Evolutionary conservation across 768 basidiomycete genomes (phyloP), one percentile per base, ranked within the genome.

Genomic region (Filobasidium floriforme): DNA sequence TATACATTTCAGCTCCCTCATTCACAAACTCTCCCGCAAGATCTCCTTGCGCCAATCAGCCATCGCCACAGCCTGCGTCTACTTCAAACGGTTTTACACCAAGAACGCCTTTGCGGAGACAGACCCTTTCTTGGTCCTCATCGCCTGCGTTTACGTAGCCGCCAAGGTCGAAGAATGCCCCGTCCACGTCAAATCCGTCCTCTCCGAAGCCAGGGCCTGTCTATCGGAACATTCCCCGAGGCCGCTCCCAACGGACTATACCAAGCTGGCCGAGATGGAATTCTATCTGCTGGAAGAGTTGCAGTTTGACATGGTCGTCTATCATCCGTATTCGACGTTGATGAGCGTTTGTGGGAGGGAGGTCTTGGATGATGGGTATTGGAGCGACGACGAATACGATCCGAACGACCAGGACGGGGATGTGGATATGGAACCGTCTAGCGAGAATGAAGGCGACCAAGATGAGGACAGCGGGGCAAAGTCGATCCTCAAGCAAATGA

Each of bases 111-210:
- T 92, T 75, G 92, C 89, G 81, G 92, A 96, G 76, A 97, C 94
- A 0, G 96, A 98, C 70, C 92, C 92, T 0, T 92, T 90, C 72
- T 82, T 93, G 65, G 92, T 97, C 60, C 86, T 92, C 52, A 86
- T 92, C 0, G 90, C 92, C 0, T 99, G 94, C 79, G 87, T 88
- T 70, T 98, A 97, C 78, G 88, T 98, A 41, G 93, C 94, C 10
- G 90, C 93, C 0, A 99, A 99, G 77, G 91, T 92, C 0, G 96
- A 99, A 75, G 96, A 99, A 77, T 90, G 88, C 0, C 93, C 96
- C 0, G 84, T 92, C 0, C 92, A 93, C 74, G 92, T 98, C 80
- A 97, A 97, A 81, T 88, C 84, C 69, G 87, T 97, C 32, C 87
- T 94, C 29, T 79, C 86, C 1, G 93, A 97, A 75, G 88, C 29